Evolutionary conservation across 768 basidiomycete species (phyloP), one percentile per base, ranked within the genome.

Genomic region (Pholiota molesta): DNA sequence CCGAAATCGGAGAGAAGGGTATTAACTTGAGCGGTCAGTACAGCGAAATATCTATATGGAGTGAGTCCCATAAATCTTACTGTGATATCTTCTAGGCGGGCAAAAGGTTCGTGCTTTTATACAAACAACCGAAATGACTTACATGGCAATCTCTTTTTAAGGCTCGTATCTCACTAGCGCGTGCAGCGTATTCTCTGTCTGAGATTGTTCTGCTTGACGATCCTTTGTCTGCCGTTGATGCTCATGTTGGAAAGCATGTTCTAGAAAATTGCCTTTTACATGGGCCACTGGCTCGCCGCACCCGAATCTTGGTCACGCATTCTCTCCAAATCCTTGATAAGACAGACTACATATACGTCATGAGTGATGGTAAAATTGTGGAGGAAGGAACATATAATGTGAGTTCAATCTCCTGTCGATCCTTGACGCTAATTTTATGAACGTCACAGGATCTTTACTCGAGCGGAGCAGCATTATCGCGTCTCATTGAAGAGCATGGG

Each of bases 141-240:
- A 42, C 6, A 29, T 17, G 16, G 60, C 52, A 53, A 42, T 59
- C 16, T 45, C 55, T 21, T 59, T 17, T 44, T 23, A 64, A 89
- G 83, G 88, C 89, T 40, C 86, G 90, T n/a, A 82, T 92, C 4
- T 88, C 87, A 1, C 75, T 93, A 23, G 93, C 92, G 0, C 78
- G 93, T 28, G 91, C 91, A 0, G 88, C 88, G 1, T 95, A 94
- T 68, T 87, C 90, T 3, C 75, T 81, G 0, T 81, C 89, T 1
- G 89, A 92, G 60, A 81, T 94, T 57, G 85, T 92, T 44, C 81
- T 94, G 14, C 80, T 94, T 29, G 92, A 95, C 68, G 93, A 95
- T 69, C 89, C 92, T 16, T 81, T 94, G 35, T 86, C 87, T 37
- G 91, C 92, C 0, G 87, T 94, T 8, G 92, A 94, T 64, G 85